phyloP scores from a whole-genome alignment of 768 basidiomycete species.

The Auricularia sp. region DNA sequence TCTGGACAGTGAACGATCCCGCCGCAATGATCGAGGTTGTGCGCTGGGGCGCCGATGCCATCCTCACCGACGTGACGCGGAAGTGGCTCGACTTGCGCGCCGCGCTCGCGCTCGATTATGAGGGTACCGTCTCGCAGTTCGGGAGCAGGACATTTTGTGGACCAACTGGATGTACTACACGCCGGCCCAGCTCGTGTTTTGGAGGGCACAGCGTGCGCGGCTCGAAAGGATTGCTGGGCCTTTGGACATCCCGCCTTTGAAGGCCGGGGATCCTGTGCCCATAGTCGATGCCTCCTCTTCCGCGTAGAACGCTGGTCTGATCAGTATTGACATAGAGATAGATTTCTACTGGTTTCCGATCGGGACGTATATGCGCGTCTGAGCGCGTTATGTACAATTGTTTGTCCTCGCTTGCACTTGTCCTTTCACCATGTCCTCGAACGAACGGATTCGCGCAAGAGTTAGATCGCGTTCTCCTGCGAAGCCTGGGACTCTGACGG shows the following conservation, averaged over 20 bases:
- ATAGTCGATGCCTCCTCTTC: not conserved
- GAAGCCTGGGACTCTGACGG: conserved; percentile 8
- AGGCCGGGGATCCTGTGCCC: not conserved
- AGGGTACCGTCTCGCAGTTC: conserved; percentile 50
- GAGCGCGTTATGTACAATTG: not conserved
- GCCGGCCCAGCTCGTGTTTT: conserved; percentile 28
- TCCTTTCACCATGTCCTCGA: conserved; percentile 33
- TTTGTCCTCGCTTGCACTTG: not conserved
- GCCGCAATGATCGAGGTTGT: conserved; percentile 88
- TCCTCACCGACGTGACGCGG: conserved; percentile 67
- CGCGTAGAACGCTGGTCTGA: not conserved
- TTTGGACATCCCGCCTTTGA: conserved; percentile 24
- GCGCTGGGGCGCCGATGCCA: conserved; percentile 62
- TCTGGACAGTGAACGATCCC: conserved; percentile 92
- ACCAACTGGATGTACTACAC: conserved; percentile 52
- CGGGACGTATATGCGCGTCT: not conserved
- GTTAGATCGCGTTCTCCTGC: conserved; percentile 31
- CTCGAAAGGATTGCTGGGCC: conserved; percentile 47
- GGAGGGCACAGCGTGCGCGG: not conserved
- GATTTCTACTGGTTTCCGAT: too few species aligned
- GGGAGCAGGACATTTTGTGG: conserved; percentile 60
- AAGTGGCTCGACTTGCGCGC: conserved; percentile 56
- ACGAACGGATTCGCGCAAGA: conserved; percentile 70
- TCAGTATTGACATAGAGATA: not conserved
- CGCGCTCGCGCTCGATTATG: conserved; percentile 49